Percentiles rank a stretch among this genome's conserved stretches.
These are phyloP conservation scores for Erodium texanum DNA, from an alignment of 441 rosid species.

Conservation along the genomic window DNA sequence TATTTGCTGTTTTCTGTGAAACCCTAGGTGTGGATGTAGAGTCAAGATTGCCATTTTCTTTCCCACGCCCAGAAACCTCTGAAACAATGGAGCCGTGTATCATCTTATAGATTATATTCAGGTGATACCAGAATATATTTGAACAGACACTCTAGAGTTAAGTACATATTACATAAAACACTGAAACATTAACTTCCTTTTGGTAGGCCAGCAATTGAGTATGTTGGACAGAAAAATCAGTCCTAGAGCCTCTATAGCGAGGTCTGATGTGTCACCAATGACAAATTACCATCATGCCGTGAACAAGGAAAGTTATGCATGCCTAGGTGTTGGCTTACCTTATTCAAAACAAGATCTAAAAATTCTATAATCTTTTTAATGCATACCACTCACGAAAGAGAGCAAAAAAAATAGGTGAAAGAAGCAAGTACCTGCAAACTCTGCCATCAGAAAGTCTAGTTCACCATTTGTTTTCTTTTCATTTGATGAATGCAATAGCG, in stretches of 20 bases:
- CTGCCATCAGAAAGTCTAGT: constrained; percentile 79
- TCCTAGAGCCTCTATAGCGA: too few relatives aligned
- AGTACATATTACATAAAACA: too few relatives aligned
- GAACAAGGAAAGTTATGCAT: neutral
- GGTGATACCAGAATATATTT: neutral
- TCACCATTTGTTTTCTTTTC: constrained; percentile 85
- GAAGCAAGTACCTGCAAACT: constrained; percentile 64
- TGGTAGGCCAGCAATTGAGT: too few relatives aligned
- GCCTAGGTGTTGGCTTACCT: neutral
- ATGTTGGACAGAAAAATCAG: too few relatives aligned
- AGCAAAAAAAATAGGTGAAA: neutral
- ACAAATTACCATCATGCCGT: too few relatives aligned
- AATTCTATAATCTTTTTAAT: neutral
- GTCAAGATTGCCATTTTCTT: constrained; percentile 65
- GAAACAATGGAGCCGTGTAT: constrained; percentile 19
- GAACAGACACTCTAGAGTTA: neutral
- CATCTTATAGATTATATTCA: neutral
- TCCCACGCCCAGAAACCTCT: constrained; percentile 77
- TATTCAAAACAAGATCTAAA: too few relatives aligned
- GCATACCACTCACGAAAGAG: neutral
- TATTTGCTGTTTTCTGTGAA: constrained; percentile 42
- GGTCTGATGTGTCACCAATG: too few relatives aligned
- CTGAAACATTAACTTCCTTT: too few relatives aligned
- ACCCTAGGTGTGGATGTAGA: constrained; percentile 52
- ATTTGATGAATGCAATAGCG: constrained; percentile 66